Evolutionary conservation across 306 rosid genomes (phyloP).

Genomic region (Dryas drummondii): DNA sequence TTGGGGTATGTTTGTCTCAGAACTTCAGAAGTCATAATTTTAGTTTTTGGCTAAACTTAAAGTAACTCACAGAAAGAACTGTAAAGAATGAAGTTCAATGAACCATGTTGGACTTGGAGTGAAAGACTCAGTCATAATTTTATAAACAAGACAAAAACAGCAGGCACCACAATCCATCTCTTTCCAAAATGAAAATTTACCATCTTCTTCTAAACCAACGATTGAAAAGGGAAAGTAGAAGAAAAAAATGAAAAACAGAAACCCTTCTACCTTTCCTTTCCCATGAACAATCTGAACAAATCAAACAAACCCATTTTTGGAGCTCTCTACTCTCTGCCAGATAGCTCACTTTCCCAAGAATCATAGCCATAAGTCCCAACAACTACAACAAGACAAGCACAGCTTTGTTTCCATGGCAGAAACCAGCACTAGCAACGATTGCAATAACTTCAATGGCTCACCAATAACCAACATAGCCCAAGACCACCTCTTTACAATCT

Average conservation of each 20-base stretch:
- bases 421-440: conserved; percentile 34
- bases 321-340: conserved; percentile 23
- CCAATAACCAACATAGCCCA: conserved; percentile 59
- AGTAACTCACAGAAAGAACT: background rate
- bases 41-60: background rate
- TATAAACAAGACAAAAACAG: conserved; percentile 34
- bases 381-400: background rate
- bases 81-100: background rate
- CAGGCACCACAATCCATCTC: conserved; percentile 35
- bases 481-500: conserved; percentile 68
- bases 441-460: conserved; percentile 41
- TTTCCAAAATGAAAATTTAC: conserved; percentile 34
- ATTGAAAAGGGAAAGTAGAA: background rate
- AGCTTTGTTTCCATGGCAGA: conserved; percentile 51
- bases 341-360: conserved; percentile 18
- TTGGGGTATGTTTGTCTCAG: conserved; percentile 1
- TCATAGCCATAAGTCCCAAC: conserved; percentile 34
- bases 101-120: background rate
- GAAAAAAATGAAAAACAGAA: background rate
- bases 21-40: background rate
- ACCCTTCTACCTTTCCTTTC: conserved; percentile 21
- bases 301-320: background rate
- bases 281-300: conserved; percentile 16
- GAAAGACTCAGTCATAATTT: conserved; percentile 30
- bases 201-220: conserved; percentile 29